Evolutionary conservation across 2,329 filamentous ascomycete species (phyloP).

Genomic region (Bipolaris sorokiniana): DNA sequence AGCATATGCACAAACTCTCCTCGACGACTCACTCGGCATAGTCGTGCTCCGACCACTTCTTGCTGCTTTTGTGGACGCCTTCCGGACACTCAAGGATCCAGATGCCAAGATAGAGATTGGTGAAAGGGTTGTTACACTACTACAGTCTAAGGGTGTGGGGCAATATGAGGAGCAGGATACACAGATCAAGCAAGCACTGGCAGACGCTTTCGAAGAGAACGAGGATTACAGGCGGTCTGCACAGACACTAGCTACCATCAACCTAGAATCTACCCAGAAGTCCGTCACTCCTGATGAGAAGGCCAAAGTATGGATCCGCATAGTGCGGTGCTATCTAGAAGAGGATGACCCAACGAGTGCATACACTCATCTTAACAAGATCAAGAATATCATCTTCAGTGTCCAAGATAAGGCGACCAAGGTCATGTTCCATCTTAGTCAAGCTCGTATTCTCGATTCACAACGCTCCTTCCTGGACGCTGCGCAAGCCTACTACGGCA

Average conservation of each 20-base stretch:
- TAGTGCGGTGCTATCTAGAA: constrained; percentile 92
- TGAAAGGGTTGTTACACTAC: constrained; percentile 70
- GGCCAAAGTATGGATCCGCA: constrained; percentile 87
- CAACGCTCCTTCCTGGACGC: constrained; percentile 89
- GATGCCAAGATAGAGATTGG: constrained; percentile 78
- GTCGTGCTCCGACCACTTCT: constrained; percentile 77
- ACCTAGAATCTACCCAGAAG: constrained; percentile 87
- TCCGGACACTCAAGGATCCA: constrained; percentile 65
- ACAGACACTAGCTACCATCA: constrained; percentile 78
- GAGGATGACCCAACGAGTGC: constrained; percentile 87
- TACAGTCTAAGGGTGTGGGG: constrained; percentile 71
- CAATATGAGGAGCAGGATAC: constrained; percentile 83
- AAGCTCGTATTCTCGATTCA: constrained; percentile 91
- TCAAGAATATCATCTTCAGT: constrained; percentile 88
- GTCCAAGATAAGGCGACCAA: constrained; percentile 75
- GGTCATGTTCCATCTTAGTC: constrained; percentile 86
- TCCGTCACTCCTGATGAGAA: constrained; percentile 82
- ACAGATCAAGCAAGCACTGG: constrained; percentile 77
- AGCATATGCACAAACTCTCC: constrained; percentile 70
- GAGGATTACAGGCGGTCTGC: constrained; percentile 84
- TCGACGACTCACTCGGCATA: constrained; percentile 73
- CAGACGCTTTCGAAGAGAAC: constrained; percentile 79
- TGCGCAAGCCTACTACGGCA: constrained; percentile 83
- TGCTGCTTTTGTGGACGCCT: constrained; percentile 67
- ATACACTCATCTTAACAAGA: constrained; percentile 88